These are phyloP conservation scores for Aristolochia fimbriata DNA, from an alignment of 164 flowering plant species.

Conservation along the genomic window DNA sequence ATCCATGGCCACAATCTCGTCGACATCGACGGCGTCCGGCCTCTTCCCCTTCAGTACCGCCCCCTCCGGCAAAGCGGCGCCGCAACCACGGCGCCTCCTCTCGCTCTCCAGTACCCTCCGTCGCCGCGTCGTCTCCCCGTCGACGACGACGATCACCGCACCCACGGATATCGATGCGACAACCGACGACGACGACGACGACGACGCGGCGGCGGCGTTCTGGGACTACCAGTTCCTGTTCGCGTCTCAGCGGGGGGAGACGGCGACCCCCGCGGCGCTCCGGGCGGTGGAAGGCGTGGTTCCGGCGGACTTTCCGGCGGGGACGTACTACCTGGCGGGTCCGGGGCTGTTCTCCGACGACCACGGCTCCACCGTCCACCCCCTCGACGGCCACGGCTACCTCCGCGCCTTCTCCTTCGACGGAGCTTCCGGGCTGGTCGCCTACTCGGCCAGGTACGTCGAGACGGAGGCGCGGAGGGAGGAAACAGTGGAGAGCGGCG, in stretches of 20 bases:
- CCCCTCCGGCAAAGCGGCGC: too few relatives aligned
- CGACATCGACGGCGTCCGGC: too few relatives aligned
- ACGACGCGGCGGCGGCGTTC: slow-evolving; percentile 42
- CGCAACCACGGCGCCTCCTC: too few relatives aligned
- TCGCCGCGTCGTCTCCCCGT: too few relatives aligned
- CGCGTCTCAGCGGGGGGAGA: slow-evolving; percentile 66
- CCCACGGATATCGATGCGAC: too few relatives aligned
- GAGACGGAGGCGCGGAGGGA: slow-evolving; percentile 73
- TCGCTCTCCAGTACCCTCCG: too few relatives aligned
- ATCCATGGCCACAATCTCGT: too few relatives aligned
- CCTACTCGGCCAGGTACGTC: slow-evolving; percentile 68
- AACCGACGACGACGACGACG: slow-evolving; percentile 13
- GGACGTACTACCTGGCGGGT: slow-evolving; percentile 81
- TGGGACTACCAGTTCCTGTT: slow-evolving; percentile 89
- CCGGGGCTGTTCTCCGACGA: slow-evolving; percentile 86
- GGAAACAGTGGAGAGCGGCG: slow-evolving; percentile 58
- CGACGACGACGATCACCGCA: slow-evolving; percentile 6
- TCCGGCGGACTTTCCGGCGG: slow-evolving; percentile 68
- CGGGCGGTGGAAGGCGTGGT: slow-evolving; percentile 47
- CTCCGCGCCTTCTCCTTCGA: slow-evolving; percentile 58
- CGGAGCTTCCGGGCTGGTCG: slow-evolving; percentile 28
- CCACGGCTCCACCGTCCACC: slow-evolving; percentile 88
- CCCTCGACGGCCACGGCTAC: slow-evolving; percentile 94
- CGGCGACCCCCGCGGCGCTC: slow-evolving; percentile 34
- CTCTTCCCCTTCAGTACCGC: too few relatives aligned